Evolutionary conservation across 345 rosid genomes (phyloP), one percentile per base, ranked within the genome.

Genomic region (Microthlaspi erraticum): DNA sequence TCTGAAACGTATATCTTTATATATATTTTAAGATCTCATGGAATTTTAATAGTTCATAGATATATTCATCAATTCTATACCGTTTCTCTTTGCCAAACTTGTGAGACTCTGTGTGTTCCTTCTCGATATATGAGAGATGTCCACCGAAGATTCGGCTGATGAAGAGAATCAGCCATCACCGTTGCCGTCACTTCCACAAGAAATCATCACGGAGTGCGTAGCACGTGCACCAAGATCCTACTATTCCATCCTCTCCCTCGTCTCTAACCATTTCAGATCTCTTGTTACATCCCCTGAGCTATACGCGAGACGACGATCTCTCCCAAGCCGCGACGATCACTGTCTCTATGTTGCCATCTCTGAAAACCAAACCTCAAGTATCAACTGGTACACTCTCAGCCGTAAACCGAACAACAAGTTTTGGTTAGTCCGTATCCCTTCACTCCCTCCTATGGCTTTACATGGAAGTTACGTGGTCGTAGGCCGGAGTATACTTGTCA

Each of bases 381-480:
- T 52, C 29, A 48, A 26, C 5, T 66, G 70, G 70, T 39, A 51
- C 31, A 52, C 50, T 38, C 70, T 66, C 38, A 8, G 8, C 33
- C 38, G 16, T 49, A 66, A 39, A 26, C 26, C 70, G 16, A 51
- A 66, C 59, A 50, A 65, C 59, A 37, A n/a, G 1, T 17, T 5
- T 26, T 39, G 70, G 50, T 66, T 51, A 66, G 50, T 66, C 12
- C 60, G 26, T 52, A 23, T 66, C 39, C 38, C 38, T 51, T 51
- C 50, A 51, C 70, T 66, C 1, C 50, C 60, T 38, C 70, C 50
- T 7, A 66, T 66, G 70, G 60, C 70, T 51, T 38, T 66, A 23
- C 39, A 66, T 39, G 70, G 29, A 66, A 51, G 60, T 16, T 41
- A 39, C 11, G 70, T 52, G 9, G 70, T 37, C 23, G 14, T 18